A percentile compares a stretch with the other conserved stretches of the same genome.
Evolutionary conservation across 768 basidiomycete genomes (phyloP).

Genomic region (Leccinellum luteum): DNA sequence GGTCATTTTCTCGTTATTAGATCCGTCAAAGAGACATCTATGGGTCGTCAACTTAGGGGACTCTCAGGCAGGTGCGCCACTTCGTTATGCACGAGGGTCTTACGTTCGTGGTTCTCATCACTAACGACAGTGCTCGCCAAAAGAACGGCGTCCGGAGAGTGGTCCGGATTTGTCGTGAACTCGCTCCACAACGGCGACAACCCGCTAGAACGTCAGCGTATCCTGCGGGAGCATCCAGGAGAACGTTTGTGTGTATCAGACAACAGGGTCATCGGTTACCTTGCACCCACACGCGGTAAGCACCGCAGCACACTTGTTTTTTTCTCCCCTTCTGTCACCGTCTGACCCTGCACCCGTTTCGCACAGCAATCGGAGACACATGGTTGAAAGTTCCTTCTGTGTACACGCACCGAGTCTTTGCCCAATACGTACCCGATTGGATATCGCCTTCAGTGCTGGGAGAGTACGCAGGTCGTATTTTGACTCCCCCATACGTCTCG

Average conservation of each 20-base stretch:
- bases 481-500: conserved; percentile 48
- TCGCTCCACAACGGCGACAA: conserved; percentile 32
- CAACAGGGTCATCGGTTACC: conserved; percentile 37
- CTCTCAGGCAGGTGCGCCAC: conserved; percentile 32
- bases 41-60: conserved; percentile 37
- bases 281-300: conserved; percentile 39
- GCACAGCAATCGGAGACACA: conserved; percentile 35
- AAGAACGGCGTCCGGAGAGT: conserved; percentile 18
- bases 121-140: conserved; percentile 21
- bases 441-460: conserved; percentile 13
- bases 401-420: conserved; percentile 34
- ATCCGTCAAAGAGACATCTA: conserved; percentile 26
- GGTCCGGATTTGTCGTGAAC: conserved; percentile 24
- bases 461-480: conserved; percentile 34
- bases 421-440: conserved; percentile 24
- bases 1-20: conserved; percentile 31
- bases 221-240: conserved; percentile 31
- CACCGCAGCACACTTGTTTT: neutral
- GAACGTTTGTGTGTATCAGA: conserved; percentile 29
- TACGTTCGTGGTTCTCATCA: conserved; percentile 3
- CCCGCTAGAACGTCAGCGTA: conserved; percentile 24
- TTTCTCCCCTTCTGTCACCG: neutral
- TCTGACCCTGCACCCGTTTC: conserved; percentile 16
- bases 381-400: conserved; percentile 34
- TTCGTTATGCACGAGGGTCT: neutral